Conservation (phyloP, 2,329 filamentous ascomycete genomes). For the Hypoxylon sp. region DNA sequence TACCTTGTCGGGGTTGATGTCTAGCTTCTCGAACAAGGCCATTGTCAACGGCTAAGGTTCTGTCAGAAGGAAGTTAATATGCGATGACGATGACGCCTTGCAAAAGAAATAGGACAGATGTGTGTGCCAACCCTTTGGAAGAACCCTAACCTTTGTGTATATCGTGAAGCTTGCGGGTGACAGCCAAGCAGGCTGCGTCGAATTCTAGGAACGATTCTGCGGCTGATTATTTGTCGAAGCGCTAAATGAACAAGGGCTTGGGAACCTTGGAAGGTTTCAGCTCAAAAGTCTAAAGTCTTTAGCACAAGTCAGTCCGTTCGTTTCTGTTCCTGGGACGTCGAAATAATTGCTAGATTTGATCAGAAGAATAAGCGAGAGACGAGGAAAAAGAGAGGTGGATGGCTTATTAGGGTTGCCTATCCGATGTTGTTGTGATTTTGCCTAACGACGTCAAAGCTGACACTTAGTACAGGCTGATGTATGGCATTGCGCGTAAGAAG, state of each 20-base stretch:
- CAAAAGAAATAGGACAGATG: slow-evolving; percentile 9
- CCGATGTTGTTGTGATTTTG: slow-evolving; percentile 22
- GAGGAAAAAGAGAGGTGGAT: slow-evolving; percentile 7
- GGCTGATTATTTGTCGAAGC: slow-evolving; percentile 35
- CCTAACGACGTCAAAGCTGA: slow-evolving; percentile 32
- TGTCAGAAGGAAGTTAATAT: slow-evolving; percentile 26
- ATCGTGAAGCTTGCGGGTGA: slow-evolving; percentile 21
- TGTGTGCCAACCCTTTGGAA: slow-evolving; percentile 20
- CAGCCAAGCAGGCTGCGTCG: slow-evolving; percentile 38
- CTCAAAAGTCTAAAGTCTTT: slow-evolving; percentile 12
- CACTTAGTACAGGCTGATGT: slow-evolving; percentile 28
- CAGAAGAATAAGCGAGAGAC: slow-evolving; percentile 9
- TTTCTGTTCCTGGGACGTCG: neutral
- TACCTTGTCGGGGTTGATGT: slow-evolving; percentile 66
- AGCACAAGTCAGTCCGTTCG: too few species aligned
- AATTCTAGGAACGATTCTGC: slow-evolving; percentile 37
- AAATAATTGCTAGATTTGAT: neutral
- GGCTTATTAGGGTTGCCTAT: slow-evolving; percentile 14
- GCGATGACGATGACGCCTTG: slow-evolving; percentile 12
- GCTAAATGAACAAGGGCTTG: slow-evolving; percentile 19
- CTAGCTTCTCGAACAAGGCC: slow-evolving; percentile 60
- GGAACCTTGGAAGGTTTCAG: slow-evolving; percentile 20
- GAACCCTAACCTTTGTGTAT: slow-evolving; percentile 20
- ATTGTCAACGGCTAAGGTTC: slow-evolving; percentile 36
- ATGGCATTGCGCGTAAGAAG: slow-evolving; percentile 34